Evolutionary conservation across 192 early-diverging fungal genomes (phyloP).

Genomic region (Backusella macrospora): DNA sequence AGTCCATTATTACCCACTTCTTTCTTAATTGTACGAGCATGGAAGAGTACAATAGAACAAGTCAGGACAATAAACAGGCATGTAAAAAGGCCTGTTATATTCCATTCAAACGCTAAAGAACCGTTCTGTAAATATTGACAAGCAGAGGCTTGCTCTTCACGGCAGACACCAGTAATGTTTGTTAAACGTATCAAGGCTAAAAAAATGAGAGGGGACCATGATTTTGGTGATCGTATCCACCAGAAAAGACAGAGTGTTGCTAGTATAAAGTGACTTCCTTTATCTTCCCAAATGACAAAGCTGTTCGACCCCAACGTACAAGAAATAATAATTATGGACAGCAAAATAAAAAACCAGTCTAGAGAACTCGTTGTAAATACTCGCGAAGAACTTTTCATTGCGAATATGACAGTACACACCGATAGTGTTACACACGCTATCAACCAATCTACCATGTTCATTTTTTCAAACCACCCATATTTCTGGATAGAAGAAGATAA

Average conservation of each 20-base stretch:
- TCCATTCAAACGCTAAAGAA: conserved; percentile 15
- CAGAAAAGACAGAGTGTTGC: conserved; percentile 63
- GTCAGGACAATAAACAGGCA: not conserved
- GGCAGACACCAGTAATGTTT: conserved; percentile 68
- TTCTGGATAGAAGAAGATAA: not conserved
- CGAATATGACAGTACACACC: not conserved
- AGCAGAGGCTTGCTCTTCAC: conserved; percentile 82
- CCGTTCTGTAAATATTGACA: conserved; percentile 52
- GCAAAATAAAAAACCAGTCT: conserved; percentile 16
- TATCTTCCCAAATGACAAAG: conserved; percentile 89
- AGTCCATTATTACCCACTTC: not conserved
- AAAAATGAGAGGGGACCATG: conserved; percentile 28
- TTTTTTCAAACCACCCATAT: conserved; percentile 39
- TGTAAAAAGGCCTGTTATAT: not conserved
- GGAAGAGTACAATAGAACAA: not conserved
- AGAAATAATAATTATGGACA: conserved; percentile 52
- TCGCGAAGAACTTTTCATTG: not conserved
- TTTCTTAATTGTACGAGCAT: not conserved
- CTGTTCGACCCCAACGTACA: conserved; percentile 85
- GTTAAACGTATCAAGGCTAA: conserved; percentile 59
- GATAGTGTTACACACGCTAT: not conserved
- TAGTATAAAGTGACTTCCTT: conserved; percentile 64
- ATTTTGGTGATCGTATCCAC: not conserved
- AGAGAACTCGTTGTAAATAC: not conserved
- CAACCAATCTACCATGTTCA: conserved; percentile 30